A percentile compares a stretch with the other conserved stretches of the same genome.
Evolutionary conservation across 805 yeast species (phyloP).

Genomic region (Torulaspora delbrueckii): DNA sequence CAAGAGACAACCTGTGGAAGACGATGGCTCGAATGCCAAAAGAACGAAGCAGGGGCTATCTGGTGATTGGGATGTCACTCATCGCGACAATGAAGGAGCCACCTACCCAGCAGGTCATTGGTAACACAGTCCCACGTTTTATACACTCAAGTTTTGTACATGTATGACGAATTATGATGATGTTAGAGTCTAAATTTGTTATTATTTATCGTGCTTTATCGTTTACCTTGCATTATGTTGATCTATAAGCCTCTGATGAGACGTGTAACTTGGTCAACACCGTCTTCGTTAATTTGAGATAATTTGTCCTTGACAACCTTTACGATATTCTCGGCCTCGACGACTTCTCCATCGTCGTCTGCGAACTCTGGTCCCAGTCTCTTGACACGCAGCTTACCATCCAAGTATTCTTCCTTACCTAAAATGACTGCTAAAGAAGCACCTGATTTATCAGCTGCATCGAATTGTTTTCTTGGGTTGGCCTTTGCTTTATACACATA

Average conservation of each 20-base stretch:
- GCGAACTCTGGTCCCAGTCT: constrained; percentile 82
- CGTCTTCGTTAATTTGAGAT: constrained; percentile 47
- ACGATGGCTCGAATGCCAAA: constrained; percentile 14
- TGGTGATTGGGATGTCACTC: constrained; percentile 28
- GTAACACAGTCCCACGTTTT: constrained; percentile 15
- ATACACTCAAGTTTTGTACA: not conserved
- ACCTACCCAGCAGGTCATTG: constrained; percentile 32
- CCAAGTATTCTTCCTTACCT: constrained; percentile 85
- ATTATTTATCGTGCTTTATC: not conserved
- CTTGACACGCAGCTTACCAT: constrained; percentile 81
- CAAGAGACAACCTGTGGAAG: constrained; percentile 10
- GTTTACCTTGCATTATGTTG: not conserved
- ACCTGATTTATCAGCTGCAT: constrained; percentile 93
- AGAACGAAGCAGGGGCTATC: constrained; percentile 33
- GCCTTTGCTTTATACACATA: constrained; percentile 90
- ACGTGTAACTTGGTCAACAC: constrained; percentile 60
- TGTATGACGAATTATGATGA: not conserved
- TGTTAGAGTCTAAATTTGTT: not conserved
- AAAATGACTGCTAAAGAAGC: constrained; percentile 86
- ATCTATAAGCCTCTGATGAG: constrained; percentile 49
- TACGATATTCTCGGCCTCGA: constrained; percentile 58
- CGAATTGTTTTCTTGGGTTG: constrained; percentile 93
- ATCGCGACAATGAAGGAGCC: constrained; percentile 24
- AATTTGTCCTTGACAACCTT: constrained; percentile 47
- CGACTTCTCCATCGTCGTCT: constrained; percentile 80